Percentiles rank a stretch among this genome's conserved stretches.
Conservation (phyloP, 768 basidiomycete species). For the Kwoniella dendrophila region DNA sequence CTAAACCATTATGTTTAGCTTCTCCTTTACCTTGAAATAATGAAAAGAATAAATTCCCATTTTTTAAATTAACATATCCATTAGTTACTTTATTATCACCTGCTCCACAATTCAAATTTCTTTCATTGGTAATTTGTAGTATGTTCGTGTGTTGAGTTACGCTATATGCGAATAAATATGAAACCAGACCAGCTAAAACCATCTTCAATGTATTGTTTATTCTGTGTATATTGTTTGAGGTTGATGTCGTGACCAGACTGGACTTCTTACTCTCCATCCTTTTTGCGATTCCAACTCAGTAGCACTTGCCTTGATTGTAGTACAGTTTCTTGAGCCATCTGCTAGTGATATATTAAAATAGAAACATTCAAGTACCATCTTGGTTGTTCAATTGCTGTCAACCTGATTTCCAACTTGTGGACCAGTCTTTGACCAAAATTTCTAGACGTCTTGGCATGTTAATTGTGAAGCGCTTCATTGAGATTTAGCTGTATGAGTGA, state of each 20-base stretch:
- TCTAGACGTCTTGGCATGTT: background rate
- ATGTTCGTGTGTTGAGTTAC: background rate
- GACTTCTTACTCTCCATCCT: background rate
- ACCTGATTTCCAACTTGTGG: too few relatives aligned
- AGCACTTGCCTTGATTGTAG: too few relatives aligned
- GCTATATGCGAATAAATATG: background rate
- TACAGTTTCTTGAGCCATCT: too few relatives aligned
- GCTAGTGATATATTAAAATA: too few relatives aligned
- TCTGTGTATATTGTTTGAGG: background rate
- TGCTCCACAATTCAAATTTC: slow-evolving; percentile 9
- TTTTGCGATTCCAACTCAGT: too few relatives aligned
- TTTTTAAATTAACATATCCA: slow-evolving; percentile 7
- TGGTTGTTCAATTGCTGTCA: too few relatives aligned
- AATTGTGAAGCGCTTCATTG: background rate
- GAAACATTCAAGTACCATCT: too few relatives aligned
- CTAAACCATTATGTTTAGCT: slow-evolving; percentile 7
- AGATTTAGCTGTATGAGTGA: too few relatives aligned
- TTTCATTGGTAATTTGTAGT: background rate
- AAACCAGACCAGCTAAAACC: background rate
- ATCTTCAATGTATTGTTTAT: background rate
- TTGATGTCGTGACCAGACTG: background rate
- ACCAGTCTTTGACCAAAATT: too few relatives aligned
- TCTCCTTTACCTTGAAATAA: slow-evolving; percentile 2
- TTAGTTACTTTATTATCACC: slow-evolving; percentile 10
- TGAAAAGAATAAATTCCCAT: slow-evolving; percentile 13